Evolutionary conservation across 352 stramenopile species (phyloP).

Genomic region (Pythium sukuiense): DNA sequence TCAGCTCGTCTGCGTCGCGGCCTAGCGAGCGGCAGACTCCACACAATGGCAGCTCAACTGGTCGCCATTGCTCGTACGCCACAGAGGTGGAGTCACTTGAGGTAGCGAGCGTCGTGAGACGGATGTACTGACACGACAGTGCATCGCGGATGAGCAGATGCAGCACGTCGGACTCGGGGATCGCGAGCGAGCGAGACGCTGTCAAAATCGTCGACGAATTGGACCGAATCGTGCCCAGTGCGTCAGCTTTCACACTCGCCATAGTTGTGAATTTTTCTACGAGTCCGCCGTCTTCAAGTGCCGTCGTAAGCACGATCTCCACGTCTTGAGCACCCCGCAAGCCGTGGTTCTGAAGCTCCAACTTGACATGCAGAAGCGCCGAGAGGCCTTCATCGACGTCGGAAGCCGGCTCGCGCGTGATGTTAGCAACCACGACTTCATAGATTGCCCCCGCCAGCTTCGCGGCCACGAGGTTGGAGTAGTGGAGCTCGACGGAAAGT

Average conservation of each 20-base stretch:
- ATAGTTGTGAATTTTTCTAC: slow-evolving; percentile 8
- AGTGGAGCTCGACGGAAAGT: slow-evolving; percentile 68
- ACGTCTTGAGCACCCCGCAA: slow-evolving; percentile 19
- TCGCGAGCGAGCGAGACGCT: slow-evolving; percentile 10
- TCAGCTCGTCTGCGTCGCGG: neutral
- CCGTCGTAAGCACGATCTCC: slow-evolving; percentile 22
- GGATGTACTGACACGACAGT: slow-evolving; percentile 29
- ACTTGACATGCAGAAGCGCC: slow-evolving; percentile 11
- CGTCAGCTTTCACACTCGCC: neutral
- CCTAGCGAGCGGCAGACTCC: slow-evolving; percentile 22
- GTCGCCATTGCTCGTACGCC: slow-evolving; percentile 22
- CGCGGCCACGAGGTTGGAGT: slow-evolving; percentile 67
- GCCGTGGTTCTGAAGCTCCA: slow-evolving; percentile 22
- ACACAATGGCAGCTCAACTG: slow-evolving; percentile 24
- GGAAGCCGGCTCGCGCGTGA: slow-evolving; percentile 3
- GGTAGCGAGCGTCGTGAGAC: slow-evolving; percentile 5
- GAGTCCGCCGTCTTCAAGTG: neutral
- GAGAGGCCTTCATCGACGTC: slow-evolving; percentile 2
- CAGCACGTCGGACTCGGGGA: slow-evolving; percentile 15
- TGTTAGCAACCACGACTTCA: slow-evolving; percentile 36
- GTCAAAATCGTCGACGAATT: neutral
- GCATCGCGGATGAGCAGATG: slow-evolving; percentile 28
- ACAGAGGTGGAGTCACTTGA: neutral
- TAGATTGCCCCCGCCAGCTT: slow-evolving; percentile 58
- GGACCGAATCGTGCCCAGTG: slow-evolving; percentile 12